These are phyloP conservation scores for Cadophora malorum DNA, from an alignment of 2,329 filamentous ascomycete species.

Conservation along the genomic window DNA sequence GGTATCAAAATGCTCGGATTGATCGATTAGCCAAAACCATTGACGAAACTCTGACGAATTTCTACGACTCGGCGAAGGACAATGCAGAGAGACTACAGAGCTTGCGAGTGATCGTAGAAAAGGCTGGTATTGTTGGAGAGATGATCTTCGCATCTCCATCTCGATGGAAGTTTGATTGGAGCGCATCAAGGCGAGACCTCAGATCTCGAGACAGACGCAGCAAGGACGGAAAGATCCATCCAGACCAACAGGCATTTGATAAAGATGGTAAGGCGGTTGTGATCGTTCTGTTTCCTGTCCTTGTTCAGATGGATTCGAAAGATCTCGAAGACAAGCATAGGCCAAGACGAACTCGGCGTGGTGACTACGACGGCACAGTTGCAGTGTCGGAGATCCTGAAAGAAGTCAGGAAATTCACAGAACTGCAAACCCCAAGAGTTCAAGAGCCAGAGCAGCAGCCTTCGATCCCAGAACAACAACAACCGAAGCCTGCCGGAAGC, in stretches of 20 bases:
- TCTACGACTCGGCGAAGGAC: constrained; percentile 17
- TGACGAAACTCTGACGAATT: constrained; percentile 18
- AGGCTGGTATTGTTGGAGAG: constrained; percentile 21
- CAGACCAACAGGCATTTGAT: constrained; percentile 19
- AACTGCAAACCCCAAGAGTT: neutral
- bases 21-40: constrained; percentile 16
- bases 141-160: constrained; percentile 27
- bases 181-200: constrained; percentile 19
- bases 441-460: neutral
- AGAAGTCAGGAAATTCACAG: constrained; percentile 18
- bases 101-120: constrained; percentile 16
- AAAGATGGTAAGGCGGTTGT: constrained; percentile 19
- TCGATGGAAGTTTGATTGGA: constrained; percentile 26
- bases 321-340: constrained; percentile 10
- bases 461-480: neutral
- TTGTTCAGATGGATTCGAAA: constrained; percentile 19
- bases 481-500: neutral
- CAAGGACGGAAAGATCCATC: constrained; percentile 1
- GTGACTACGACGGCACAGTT: constrained; percentile 23
- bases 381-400: constrained; percentile 20
- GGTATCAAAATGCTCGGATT: constrained; percentile 20
- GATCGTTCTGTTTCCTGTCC: constrained; percentile 23
- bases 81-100: constrained; percentile 17
- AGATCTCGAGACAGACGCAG: constrained; percentile 19
- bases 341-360: constrained; percentile 11